Base-by-base conservation (phyloP, 2,329 filamentous ascomycete genomes). In the Coniochaeta sp. region DNA sequence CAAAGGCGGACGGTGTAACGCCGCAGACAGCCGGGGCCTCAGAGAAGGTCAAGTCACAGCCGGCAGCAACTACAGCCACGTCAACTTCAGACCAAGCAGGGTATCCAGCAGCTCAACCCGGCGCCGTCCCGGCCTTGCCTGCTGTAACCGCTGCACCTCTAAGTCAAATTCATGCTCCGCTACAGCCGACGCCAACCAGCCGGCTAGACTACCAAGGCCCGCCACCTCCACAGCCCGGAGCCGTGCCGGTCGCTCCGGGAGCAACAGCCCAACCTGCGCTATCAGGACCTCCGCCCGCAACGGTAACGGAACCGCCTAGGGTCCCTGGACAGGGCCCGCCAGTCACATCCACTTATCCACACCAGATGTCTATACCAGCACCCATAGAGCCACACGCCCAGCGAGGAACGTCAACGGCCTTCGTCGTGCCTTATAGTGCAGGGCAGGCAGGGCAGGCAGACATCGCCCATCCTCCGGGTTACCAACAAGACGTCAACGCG, bases 181-280 rank as follows among this genome's bases (percentile, higher is more conserved):
- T 72, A 58, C 74, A 73, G 57, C 75, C 78, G 60, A 78, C 79
- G 40, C 76, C 78, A 55, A 81, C 79, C 9, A 71, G 68, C 62
- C 69, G 70, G 52, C 62, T 70, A 55, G 63, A 66, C 28, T 62
- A 65, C 56, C 65, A 70, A 52, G 73, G 72, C 17, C 83, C 83
- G 55, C 79, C 83, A 59, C 73, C 79, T 62, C 83, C 84, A 32
- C 83, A 86, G 65, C 83, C 84, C 40, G 83, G 83, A 59, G 80
- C 83, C 42, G 74, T 78, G 50, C 84, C 84, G 42, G 68, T 73
- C 52, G 72, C 80, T 56, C 65, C 75, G 9, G 26, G 68, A 68
- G 65, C 63, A 44, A 63, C 61, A 55, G 22, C 59, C 30, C 56
- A 50, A 62, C 60, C 60, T 65, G 69, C 60, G 65, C 62, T 60